Base-by-base conservation (phyloP, 1,284 basidiomycete genomes). In the Leccinum angustisporum region DNA sequence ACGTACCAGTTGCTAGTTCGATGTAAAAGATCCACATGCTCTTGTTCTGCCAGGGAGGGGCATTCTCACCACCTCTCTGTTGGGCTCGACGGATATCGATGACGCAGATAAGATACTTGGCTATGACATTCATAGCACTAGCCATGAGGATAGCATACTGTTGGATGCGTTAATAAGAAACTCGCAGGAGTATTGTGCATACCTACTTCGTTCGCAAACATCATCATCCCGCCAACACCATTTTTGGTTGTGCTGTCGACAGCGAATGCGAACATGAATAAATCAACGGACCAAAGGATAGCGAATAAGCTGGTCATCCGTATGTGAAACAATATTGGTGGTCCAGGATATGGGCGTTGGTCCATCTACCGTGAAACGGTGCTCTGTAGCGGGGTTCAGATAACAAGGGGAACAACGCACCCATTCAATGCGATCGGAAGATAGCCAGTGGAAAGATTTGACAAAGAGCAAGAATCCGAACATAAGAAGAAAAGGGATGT, bases 401-500 rank as follows among this genome's bases (percentile, higher is more conserved):
- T 58, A 46, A 33, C 34, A 34, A 51, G 16, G 57, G 50, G 54
- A 56, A 27, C 54, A 59, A 81, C 88, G 66, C 67, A 96, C 95
- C 83, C 93, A 96, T 84, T 99, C 97, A 58, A 99, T 92, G 51
- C 97, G 86, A 74, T 98, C 97, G 3, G 88, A 87, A 61, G 95
- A 86, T 34, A 99, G 84, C 96, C 96, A 98, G 75, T 99, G 97
- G 76, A 99, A 99, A 60, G 94, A 95, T 75, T 98, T 98, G 69
- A 98, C 84, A 70, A 98, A 97, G 14, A 98, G 85, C 21, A 99
- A 80, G 66, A 94, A 86, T 18, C 92, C 90, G 72, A 98, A 98
- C 85, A 98, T 92, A 66, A 96, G 79, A 40, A 90, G 90, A 73
- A 98, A 98, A 1, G 89, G 86, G n/a, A 91, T 86, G 75, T 97